Evolutionary conservation across 495 filamentous ascomycete species (phyloP), one percentile per base, ranked within the genome.

Genomic region (Penicillium nucicola): DNA sequence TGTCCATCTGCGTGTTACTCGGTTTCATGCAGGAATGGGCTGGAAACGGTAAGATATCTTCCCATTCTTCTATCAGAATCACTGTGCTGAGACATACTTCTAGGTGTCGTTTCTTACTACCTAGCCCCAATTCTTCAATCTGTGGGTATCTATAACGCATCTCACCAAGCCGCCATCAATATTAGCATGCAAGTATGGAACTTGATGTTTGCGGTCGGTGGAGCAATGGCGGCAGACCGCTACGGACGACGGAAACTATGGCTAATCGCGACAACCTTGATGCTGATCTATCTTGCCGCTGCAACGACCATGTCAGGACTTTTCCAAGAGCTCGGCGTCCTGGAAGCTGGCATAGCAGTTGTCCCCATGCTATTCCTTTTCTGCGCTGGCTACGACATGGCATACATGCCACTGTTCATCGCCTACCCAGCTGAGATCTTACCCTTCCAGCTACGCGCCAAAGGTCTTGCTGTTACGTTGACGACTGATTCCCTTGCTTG

Each of bases 391-490:
- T 84, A 82, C 63, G 78, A 80, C 46, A 80, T 84, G 44, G 78
- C 78, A 42, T 84, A 81, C 55, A 81, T 79, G 17, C 78, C 82
- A 22, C 65, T 86, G 37, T 68, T 85, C 33, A 77, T 85, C 38
- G 79, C 83, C 18, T 84, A 84, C 50, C 76, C 78, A 1, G 70
- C 83, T 15, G 85, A 87, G 68, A 79, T 88, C 19, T 62, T 85
- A 8, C 84, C 83, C 0, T 89, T 82, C 70, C 75, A 80, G 34
- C 70, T 88, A 41, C 79, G 84, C 14, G 82, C 84, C 28, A 89
- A 86, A 69, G 83, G 84, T 25, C 80, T 87, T 67, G 81, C 85
- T 68, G 64, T 83, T 43, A 78, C 77, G 66, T 77, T 80, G 48
- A 71, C 84, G 30, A 78, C 76, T 9, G 75, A 81, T 15, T 77